Conservation (phyloP, 495 filamentous ascomycete species). For the Symbiotaphrina buchneri region DNA sequence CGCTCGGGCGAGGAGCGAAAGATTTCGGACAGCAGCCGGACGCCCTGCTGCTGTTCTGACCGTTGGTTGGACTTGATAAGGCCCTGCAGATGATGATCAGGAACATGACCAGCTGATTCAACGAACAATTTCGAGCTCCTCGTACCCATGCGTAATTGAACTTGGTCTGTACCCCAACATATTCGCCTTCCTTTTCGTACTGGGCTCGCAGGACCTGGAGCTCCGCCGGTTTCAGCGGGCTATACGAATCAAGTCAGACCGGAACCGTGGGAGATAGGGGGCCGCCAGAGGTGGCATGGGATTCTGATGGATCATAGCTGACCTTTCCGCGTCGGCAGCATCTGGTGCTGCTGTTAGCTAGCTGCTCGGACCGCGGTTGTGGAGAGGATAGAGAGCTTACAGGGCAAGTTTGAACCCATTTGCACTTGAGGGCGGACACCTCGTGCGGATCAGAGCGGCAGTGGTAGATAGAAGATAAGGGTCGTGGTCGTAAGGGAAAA, state of each 20-base stretch:
- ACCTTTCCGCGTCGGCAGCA: conserved; percentile 95
- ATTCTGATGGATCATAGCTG: conserved; percentile 8
- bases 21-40: conserved; percentile 86
- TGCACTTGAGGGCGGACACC: too few species aligned
- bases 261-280: conserved; percentile 1
- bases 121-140: not conserved
- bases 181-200: conserved; percentile 90
- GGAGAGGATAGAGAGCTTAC: conserved; percentile 1
- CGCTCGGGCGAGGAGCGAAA: conserved; percentile 81
- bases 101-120: conserved; percentile 3
- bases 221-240: conserved; percentile 72
- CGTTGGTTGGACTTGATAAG: conserved; percentile 78
- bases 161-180: conserved; percentile 92
- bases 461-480: not conserved
- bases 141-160: conserved; percentile 98
- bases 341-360: too few species aligned
- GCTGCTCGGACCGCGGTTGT: too few species aligned
- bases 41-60: conserved; percentile 80
- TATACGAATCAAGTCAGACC: conserved; percentile 16
- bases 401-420: conserved; percentile 1
- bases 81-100: conserved; percentile 30
- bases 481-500: not conserved
- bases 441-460: too few species aligned
- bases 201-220: conserved; percentile 78
- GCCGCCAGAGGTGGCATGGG: not conserved